These are phyloP conservation scores for Oryza nivara DNA, from an alignment of 176 grass and related monocot genomes.

Conservation along the genomic window DNA sequence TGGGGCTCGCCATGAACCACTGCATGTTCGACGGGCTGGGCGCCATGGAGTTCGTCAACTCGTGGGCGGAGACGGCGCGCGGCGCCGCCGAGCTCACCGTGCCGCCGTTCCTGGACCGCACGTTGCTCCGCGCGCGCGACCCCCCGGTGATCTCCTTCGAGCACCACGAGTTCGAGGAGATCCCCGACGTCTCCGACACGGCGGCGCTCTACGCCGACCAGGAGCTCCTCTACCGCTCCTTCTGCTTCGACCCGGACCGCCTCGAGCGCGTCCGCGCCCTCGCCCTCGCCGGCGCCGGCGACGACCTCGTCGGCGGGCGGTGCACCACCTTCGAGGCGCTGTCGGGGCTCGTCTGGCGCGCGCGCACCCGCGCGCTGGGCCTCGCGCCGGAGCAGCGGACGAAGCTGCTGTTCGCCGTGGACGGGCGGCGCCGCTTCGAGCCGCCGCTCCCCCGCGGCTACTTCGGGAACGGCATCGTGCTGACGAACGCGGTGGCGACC, in stretches of 20 bases:
- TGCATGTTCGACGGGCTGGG: constrained; percentile 96
- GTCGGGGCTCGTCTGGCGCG: constrained; percentile 75
- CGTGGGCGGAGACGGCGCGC: constrained; percentile 88
- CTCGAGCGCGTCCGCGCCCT: constrained; percentile 56
- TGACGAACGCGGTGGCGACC: constrained; percentile 61
- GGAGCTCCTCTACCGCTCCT: constrained; percentile 73
- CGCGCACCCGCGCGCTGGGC: constrained; percentile 66
- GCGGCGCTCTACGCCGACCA: constrained; percentile 50
- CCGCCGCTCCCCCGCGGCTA: constrained; percentile 68
- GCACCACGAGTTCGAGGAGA: constrained; percentile 87
- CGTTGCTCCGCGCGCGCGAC: constrained; percentile 51
- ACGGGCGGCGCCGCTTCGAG: constrained; percentile 65
- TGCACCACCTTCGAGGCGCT: constrained; percentile 95
- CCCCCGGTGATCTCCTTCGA: constrained; percentile 62
- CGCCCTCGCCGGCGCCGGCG: constrained; percentile 48
- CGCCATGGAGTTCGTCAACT: constrained; percentile 98
- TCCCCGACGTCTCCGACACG: constrained; percentile 69
- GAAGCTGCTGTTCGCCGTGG: constrained; percentile 94
- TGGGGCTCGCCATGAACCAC: constrained; percentile 86
- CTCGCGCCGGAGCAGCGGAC: constrained; percentile 64
- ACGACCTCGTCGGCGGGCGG: neutral
- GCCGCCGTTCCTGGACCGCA: constrained; percentile 75
- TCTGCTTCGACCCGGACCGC: constrained; percentile 75
- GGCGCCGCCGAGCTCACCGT: constrained; percentile 62
- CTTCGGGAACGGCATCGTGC: constrained; percentile 90